These are phyloP conservation scores for Plasmodium fragile DNA, from an alignment of 169 alveolate species.

Conservation along the genomic window DNA sequence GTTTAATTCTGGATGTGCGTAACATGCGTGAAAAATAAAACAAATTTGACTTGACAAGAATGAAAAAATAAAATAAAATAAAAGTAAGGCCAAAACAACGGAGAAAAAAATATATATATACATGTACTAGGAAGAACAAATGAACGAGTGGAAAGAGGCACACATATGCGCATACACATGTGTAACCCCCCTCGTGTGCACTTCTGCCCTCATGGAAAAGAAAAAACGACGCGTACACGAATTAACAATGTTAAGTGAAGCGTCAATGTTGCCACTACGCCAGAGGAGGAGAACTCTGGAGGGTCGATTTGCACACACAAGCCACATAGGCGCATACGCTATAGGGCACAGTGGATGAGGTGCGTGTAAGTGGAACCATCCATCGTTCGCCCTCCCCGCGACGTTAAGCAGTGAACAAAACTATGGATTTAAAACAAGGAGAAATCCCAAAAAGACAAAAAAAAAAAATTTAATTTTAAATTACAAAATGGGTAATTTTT, in stretches of 20 bases:
- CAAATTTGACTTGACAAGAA: background rate
- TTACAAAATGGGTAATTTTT: background rate
- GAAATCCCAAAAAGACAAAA: background rate
- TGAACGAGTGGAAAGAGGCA: background rate
- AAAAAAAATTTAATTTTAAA: background rate
- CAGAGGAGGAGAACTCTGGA: background rate
- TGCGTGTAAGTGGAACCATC: background rate
- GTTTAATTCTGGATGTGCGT: background rate
- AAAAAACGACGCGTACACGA: background rate
- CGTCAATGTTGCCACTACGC: background rate
- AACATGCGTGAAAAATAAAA: background rate
- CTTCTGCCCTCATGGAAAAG: background rate
- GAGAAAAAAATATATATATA: background rate
- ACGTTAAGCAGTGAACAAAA: background rate
- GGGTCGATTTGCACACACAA: background rate
- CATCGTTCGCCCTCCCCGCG: background rate
- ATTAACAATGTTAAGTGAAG: background rate
- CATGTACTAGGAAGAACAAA: background rate
- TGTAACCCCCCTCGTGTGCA: background rate
- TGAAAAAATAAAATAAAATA: background rate
- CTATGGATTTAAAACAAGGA: background rate
- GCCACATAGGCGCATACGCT: background rate
- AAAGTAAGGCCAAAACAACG: background rate
- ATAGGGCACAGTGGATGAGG: background rate
- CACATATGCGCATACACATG: background rate